A percentile compares a stretch with the other conserved stretches of the same genome.
phyloP scores from a whole-genome alignment of 148 eudicot species.

The Persicaria maculosa region DNA sequence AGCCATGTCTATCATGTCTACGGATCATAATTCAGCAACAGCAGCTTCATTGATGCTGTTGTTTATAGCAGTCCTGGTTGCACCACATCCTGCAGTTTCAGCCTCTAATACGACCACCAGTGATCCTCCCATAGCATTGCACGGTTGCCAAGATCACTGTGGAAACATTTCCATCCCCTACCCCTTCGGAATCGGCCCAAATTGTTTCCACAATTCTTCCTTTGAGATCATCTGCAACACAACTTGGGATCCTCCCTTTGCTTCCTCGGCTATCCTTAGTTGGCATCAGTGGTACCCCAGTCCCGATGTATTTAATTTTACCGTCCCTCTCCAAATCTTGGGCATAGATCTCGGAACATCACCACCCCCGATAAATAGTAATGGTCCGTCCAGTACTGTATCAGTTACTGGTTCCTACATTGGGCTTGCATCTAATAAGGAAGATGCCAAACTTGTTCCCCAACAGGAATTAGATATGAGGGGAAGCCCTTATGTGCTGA shows the following conservation, averaged over 20 bases:
- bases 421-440: too few relatives aligned
- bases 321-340: neutral
- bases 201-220: neutral
- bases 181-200: constrained; percentile 5
- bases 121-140: neutral
- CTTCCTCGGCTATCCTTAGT: neutral
- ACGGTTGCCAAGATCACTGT: neutral
- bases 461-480: neutral
- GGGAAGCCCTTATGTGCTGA: neutral
- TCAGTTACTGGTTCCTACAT: too few relatives aligned
- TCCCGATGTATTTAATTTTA: neutral
- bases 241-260: neutral
- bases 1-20: too few relatives aligned
- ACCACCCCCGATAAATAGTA: too few relatives aligned
- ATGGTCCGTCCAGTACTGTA: too few relatives aligned
- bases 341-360: neutral
- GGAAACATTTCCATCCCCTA: neutral
- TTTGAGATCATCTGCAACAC: neutral
- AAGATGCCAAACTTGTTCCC: too few relatives aligned
- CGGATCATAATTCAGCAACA: too few relatives aligned
- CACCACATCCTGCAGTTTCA: too few relatives aligned
- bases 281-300: neutral
- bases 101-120: neutral
- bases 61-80: too few relatives aligned
- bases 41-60: neutral